Conservation (phyloP, 2,329 filamentous ascomycete genomes). For the Monilinia laxa region DNA sequence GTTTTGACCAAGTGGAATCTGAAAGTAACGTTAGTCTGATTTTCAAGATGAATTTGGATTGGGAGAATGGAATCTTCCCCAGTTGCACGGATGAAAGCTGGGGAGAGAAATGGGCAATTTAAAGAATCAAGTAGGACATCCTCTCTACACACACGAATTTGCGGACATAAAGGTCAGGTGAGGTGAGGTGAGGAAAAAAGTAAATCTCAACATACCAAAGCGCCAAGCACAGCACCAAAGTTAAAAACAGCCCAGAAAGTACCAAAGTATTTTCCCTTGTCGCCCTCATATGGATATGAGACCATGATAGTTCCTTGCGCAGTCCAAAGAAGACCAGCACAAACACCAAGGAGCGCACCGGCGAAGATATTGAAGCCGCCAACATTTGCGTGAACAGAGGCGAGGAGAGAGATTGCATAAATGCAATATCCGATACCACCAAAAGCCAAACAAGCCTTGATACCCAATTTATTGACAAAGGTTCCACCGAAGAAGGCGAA, state of each 20-base stretch:
- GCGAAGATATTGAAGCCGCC: conserved; percentile 75
- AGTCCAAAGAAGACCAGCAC: conserved; percentile 78
- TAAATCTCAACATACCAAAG: conserved; percentile 47
- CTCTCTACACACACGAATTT: not conserved
- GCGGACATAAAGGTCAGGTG: not conserved
- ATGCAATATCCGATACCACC: conserved; percentile 76
- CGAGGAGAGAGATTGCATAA: conserved; percentile 69
- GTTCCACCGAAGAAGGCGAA: conserved; percentile 72
- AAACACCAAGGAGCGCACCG: conserved; percentile 73
- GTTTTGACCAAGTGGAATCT: conserved; percentile 74
- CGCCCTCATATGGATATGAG: conserved; percentile 77
- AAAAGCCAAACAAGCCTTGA: conserved; percentile 65
- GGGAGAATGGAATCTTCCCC: too few relatives aligned
- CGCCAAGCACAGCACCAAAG: conserved; percentile 82
- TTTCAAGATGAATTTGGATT: not conserved
- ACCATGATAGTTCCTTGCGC: conserved; percentile 87
- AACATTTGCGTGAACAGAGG: conserved; percentile 65
- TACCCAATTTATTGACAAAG: conserved; percentile 73
- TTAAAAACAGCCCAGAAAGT: conserved; percentile 97
- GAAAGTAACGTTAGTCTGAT: conserved; percentile 17
- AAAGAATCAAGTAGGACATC: not conserved
- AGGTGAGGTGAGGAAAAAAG: not conserved
- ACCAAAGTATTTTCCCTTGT: conserved; percentile 86
- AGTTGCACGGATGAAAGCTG: not conserved
- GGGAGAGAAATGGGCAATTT: not conserved